These are phyloP conservation scores for Chlamydomonas sp. DNA, from an alignment of 139 green algal species.

Conservation along the genomic window DNA sequence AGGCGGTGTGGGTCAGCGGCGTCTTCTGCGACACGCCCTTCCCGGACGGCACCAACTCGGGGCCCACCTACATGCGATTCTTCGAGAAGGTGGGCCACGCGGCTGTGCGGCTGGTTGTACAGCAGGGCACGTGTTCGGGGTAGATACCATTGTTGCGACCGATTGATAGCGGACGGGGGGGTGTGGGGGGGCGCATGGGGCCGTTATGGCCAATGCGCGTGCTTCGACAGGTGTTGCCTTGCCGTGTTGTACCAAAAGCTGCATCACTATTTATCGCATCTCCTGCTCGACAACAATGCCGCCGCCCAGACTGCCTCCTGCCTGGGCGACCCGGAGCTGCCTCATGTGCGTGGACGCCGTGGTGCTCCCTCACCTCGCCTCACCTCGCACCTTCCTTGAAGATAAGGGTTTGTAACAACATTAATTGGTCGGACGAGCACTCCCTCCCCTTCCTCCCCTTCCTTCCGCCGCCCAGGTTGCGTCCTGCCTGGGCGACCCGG, in stretches of 20 bases:
- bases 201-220: not conserved
- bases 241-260: too few relatives aligned
- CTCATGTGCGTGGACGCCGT: too few relatives aligned
- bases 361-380: too few relatives aligned
- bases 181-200: not conserved
- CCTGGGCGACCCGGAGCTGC: too few relatives aligned
- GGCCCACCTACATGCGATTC: constrained; percentile 74
- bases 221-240: not conserved
- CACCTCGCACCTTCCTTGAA: not conserved
- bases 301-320: too few relatives aligned
- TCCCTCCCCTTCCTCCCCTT: not conserved
- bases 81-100: constrained; percentile 63
- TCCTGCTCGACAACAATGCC: too few relatives aligned
- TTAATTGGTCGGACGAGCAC: too few relatives aligned
- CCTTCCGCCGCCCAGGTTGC: constrained; percentile 31
- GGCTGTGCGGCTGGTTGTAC: not conserved
- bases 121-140: too few relatives aligned
- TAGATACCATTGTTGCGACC: not conserved
- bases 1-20: constrained; percentile 91
- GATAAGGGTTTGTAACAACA: not conserved
- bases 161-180: not conserved
- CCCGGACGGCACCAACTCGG: constrained; percentile 63
- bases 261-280: too few relatives aligned
- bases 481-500: constrained; percentile 71
- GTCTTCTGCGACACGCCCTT: constrained; percentile 88